Percentiles rank a stretch among this genome's conserved stretches.
phyloP scores from a whole-genome alignment of 805 yeast genomes.

The Nakazawaea wickerhamii region DNA sequence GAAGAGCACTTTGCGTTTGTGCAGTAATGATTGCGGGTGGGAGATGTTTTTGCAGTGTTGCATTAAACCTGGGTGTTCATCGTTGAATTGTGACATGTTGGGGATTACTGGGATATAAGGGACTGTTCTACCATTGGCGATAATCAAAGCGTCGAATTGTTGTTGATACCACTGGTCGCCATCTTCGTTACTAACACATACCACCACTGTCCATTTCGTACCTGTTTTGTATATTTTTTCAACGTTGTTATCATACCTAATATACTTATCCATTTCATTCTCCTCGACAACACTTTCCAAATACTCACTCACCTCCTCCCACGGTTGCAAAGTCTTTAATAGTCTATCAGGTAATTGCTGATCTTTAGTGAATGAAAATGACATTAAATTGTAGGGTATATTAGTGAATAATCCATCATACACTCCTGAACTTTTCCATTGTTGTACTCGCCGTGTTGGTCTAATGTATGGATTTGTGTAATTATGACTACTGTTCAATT shows the following conservation, averaged over 20 bases:
- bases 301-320: constrained; percentile 17
- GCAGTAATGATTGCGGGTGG: constrained; percentile 19
- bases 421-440: constrained; percentile 35
- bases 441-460: too few relatives aligned
- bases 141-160: constrained; percentile 36
- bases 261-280: constrained; percentile 24
- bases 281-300: constrained; percentile 20
- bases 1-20: constrained; percentile 27
- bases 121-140: constrained; percentile 35
- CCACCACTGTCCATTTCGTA: constrained; percentile 31
- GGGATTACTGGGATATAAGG: constrained; percentile 33
- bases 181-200: constrained; percentile 14
- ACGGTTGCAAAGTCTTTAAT: constrained; percentile 11
- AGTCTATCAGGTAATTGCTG: constrained; percentile 7
- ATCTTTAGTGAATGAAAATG: constrained; percentile 32
- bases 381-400: constrained; percentile 32
- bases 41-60: constrained; percentile 16
- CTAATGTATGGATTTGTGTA: constrained; percentile 28
- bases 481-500: constrained; percentile 23
- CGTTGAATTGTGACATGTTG: constrained; percentile 28
- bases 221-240: constrained; percentile 24
- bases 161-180: constrained; percentile 32
- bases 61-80: constrained; percentile 25
- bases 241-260: constrained; percentile 30
- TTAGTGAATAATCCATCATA: constrained; percentile 36